Evolutionary conservation across 1,284 basidiomycete genomes (phyloP), one percentile per base, ranked within the genome.

Genomic region (Cystobasidium sp.): DNA sequence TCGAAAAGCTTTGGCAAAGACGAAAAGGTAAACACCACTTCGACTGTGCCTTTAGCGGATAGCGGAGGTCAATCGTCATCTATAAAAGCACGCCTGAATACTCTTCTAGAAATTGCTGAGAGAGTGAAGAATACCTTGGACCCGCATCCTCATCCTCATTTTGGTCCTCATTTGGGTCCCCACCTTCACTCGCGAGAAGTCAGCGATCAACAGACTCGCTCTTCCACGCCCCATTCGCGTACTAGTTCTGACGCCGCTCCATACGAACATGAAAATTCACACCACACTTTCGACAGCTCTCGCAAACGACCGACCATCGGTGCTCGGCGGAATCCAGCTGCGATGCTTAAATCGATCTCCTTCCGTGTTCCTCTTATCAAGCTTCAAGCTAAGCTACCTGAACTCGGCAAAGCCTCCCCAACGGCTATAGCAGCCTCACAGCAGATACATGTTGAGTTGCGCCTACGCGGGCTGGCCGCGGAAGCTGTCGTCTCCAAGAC

Each of bases 81-180:
- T 12, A 71, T 64, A 14, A 52, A 62, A 31, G 18, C 64, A 18
- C 55, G 61, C 47, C 18, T 71, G 9, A 71, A 71, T 22, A 52
- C 39, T 18, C 59, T 71, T 9, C 41, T 71, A 7, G 59, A 63
- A 31, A 31, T 62, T 5, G 59, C 31, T 10, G 20, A 37, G 10
- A 31, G 69, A 24, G 20, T 64, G 7, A 44, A 71, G 31, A 41
- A 55, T 41, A 46, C 46, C 7, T 16, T 63, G 12, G n/a, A n/a
- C n/a, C 59, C 61, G 6, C 58, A 51, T 44, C 69, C 59, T 4
- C 46, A 52, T 6, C 59, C 51, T n/a, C 69, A 71, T 22, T 55
- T 71, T 14, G 69, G 69, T 12, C 69, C 69, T 1, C 70, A 73
- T 51, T 39, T 73, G 3, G 62, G 70, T 16, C 70, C 62, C 1